Base-by-base conservation (phyloP, 768 basidiomycete genomes). In the Mrakia gelida region DNA sequence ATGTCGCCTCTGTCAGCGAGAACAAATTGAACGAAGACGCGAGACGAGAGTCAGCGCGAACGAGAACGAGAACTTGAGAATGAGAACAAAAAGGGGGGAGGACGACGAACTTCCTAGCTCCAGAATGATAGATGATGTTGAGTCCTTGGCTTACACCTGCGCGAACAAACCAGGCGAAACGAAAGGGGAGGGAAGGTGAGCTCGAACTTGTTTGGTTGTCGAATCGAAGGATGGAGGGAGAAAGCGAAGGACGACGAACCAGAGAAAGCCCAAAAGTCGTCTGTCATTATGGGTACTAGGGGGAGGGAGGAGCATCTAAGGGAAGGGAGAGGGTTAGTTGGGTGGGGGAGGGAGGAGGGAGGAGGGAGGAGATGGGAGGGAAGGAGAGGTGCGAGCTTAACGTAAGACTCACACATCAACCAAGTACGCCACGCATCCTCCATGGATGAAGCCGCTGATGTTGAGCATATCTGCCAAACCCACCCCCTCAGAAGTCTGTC, bases 61-160 rank as follows among this genome's bases (percentile, higher is more conserved):
- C 32, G 65, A 67, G 21, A 26, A 21, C 8, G 34, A 67, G n/a
- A n/a, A n/a, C n/a, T n/a, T n/a, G n/a, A n/a, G n/a, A n/a, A n/a
- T n/a, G n/a, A 16, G 63, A 45, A 45, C 11, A 10, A 15, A 7
- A 1, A 10, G 45, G 15, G 18, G 3, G 61, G 26, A 30, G 61
- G 21, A 34, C 13, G 21, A 70, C 67, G 18, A 11, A 70, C 67
- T 41, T 34, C 7, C 41, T 2, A 18, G 67, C 67, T n/a, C 67
- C 67, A 4, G 67, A 41, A n/a, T 70, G 67, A 45, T 70, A 70
- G 18, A 70, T 10, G 67, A 70, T 70, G 41, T 45, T 34, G 26
- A 70, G 38, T 1, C 38, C 34, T 70, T 70, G 67, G 18, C 18
- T 41, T 0, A 70, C 67, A 41, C 67, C 67, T n/a, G 67, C n/a